A percentile compares a stretch with the other conserved stretches of the same genome.
Evolutionary conservation across 2,329 filamentous ascomycete genomes (phyloP).

Genomic region (Scedosporium minutisporum): DNA sequence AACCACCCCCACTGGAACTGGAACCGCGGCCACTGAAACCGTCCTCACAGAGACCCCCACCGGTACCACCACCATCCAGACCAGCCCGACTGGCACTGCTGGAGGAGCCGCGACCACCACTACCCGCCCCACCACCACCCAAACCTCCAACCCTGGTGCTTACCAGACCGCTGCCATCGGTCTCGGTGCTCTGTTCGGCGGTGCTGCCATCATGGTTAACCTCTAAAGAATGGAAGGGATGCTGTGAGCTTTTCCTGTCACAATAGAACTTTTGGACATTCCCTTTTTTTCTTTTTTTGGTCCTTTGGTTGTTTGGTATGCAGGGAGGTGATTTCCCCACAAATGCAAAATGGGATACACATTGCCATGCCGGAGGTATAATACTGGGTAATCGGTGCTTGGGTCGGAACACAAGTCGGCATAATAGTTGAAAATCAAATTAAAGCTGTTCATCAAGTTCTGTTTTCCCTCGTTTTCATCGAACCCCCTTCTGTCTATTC

Average conservation of each 20-base stretch:
- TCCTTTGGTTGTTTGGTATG: background rate
- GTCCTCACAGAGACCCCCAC: constrained; percentile 5
- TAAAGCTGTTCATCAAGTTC: background rate
- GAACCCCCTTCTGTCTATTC: too few species aligned
- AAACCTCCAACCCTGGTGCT: constrained; percentile 4
- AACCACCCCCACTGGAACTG: constrained; percentile 8
- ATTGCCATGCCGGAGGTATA: background rate
- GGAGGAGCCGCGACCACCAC: constrained; percentile 10
- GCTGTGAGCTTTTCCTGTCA: background rate
- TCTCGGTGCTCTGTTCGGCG: constrained; percentile 36
- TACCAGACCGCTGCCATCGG: constrained; percentile 27
- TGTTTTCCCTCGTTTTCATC: background rate
- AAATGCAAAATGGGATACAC: background rate
- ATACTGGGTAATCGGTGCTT: background rate
- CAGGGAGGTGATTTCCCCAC: background rate
- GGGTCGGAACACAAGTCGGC: background rate
- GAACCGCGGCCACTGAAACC: background rate
- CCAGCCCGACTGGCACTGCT: constrained; percentile 15
- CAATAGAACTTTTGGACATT: background rate
- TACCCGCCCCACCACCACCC: constrained; percentile 6
- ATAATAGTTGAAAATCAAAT: background rate
- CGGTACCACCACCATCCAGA: constrained; percentile 10
- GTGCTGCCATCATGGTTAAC: constrained; percentile 34
- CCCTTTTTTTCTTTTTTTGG: background rate
- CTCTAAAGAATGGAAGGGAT: constrained; percentile 22